Evolutionary conservation across 2,329 filamentous ascomycete genomes (phyloP).

Genomic region (Ascochyta koolunga): DNA sequence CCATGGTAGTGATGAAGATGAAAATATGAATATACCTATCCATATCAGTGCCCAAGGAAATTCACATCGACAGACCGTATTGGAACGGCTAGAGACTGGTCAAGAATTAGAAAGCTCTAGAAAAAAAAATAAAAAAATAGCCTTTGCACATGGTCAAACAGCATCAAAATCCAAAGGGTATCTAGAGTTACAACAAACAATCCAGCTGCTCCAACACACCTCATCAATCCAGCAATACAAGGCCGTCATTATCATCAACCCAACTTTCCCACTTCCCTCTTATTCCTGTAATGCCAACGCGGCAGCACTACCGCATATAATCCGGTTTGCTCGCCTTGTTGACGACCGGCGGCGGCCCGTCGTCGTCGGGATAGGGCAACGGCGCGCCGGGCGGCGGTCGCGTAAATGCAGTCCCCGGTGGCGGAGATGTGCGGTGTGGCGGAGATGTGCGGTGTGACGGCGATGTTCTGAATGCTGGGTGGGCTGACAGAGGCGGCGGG

Average conservation of each 20-base stretch:
- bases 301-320: constrained; percentile 44
- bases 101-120: too few relatives aligned
- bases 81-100: too few relatives aligned
- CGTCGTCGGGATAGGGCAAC: constrained; percentile 80
- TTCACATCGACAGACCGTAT: too few relatives aligned
- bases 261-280: background rate
- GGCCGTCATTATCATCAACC: constrained; percentile 5
- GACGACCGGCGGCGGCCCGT: constrained; percentile 81
- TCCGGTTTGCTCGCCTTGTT: constrained; percentile 88
- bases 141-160: too few relatives aligned
- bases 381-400: constrained; percentile 45
- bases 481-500: constrained; percentile 18
- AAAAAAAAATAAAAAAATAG: too few relatives aligned
- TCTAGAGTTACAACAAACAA: constrained; percentile 10
- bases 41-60: too few relatives aligned
- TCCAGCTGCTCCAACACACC: background rate
- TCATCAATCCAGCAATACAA: constrained; percentile 1
- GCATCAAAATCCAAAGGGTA: constrained; percentile 7
- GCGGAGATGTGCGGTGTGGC: constrained; percentile 30
- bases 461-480: constrained; percentile 9
- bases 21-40: too few relatives aligned
- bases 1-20: too few relatives aligned
- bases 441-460: constrained; percentile 15
- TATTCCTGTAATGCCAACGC: background rate
- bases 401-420: constrained; percentile 30